These are phyloP conservation scores for Fraxinus anomala DNA, from an alignment of 257 asterid species.

Conservation along the genomic window DNA sequence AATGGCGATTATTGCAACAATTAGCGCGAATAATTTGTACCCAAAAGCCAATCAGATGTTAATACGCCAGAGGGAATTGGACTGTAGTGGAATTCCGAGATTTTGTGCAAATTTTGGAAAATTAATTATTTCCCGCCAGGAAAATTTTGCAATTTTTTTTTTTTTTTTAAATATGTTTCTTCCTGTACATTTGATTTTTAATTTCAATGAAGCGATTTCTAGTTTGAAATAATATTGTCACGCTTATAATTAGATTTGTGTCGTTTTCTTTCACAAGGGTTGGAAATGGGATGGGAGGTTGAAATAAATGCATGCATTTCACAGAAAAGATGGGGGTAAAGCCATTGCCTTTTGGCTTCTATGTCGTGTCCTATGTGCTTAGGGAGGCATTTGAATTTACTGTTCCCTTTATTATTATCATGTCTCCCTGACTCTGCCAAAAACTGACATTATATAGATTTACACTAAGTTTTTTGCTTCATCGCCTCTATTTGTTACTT, in stretches of 20 bases:
- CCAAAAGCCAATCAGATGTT: slow-evolving; percentile 16
- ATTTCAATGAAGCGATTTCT: slow-evolving; percentile 18
- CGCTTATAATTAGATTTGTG: slow-evolving; percentile 33
- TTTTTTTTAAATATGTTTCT: slow-evolving; percentile 14
- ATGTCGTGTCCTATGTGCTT: slow-evolving; percentile 46
- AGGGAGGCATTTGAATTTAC: slow-evolving; percentile 24
- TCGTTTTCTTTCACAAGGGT: slow-evolving; percentile 30
- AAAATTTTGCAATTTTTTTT: slow-evolving; percentile 47
- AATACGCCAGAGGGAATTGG: slow-evolving; percentile 45
- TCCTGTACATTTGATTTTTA: slow-evolving; percentile 40
- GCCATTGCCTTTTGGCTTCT: slow-evolving; percentile 41
- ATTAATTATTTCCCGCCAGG: slow-evolving; percentile 36
- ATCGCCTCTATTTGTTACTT: slow-evolving; percentile 20
- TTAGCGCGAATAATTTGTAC: slow-evolving; percentile 20
- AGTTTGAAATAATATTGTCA: slow-evolving; percentile 10
- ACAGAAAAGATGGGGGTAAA: slow-evolving; percentile 21
- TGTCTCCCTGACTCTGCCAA: slow-evolving; percentile 30
- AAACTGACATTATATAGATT: slow-evolving; percentile 42
- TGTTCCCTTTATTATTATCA: slow-evolving; percentile 22
- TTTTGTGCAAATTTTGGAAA: slow-evolving; percentile 44
- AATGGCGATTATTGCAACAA: slow-evolving; percentile 7
- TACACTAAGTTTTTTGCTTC: slow-evolving; percentile 8
- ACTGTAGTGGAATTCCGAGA: slow-evolving; percentile 37
- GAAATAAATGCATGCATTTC: slow-evolving; percentile 8
- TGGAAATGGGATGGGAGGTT: slow-evolving; percentile 38